Conservation (phyloP, 805 yeast genomes). For the Ogataea philodendri region DNA sequence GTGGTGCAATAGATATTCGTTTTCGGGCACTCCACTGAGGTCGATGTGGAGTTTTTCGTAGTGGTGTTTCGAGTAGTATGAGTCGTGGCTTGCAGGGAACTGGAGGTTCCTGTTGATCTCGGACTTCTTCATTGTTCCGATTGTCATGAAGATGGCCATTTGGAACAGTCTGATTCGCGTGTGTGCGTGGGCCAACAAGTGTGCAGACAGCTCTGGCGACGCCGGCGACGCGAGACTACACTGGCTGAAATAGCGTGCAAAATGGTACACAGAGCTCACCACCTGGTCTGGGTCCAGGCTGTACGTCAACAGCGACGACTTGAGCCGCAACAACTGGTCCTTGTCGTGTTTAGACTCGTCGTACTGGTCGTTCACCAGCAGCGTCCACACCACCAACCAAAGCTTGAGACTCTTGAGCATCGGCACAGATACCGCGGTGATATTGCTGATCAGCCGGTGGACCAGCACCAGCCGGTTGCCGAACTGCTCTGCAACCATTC, state of each 20-base stretch:
- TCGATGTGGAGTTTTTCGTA: conserved; percentile 10
- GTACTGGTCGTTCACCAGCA: conserved; percentile 13
- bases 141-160: conserved; percentile 18
- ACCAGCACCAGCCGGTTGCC: conserved; percentile 9
- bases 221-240: no score
- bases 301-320: conserved; percentile 4
- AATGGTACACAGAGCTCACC: conserved; percentile 12
- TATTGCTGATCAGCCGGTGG: conserved; percentile 17
- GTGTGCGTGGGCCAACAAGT: conserved; percentile 12
- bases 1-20: conserved; percentile 16
- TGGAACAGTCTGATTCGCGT: conserved; percentile 23
- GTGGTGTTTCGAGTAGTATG: conserved; percentile 3
- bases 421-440: conserved; percentile 15
- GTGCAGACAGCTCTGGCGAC: conserved; percentile 6
- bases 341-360: conserved; percentile 12
- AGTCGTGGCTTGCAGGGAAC: conserved; percentile 1
- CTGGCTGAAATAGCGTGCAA: conserved; percentile 12
- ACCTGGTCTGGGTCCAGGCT: conserved; percentile 3
- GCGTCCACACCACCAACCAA: conserved; percentile 18
- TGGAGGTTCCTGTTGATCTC: conserved; percentile 8
- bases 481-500: conserved; percentile 6
- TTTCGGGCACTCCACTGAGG: conserved; percentile 9
- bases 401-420: conserved; percentile 15
- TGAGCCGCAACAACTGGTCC: not conserved
- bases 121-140: conserved; percentile 5